Evolutionary conservation across 768 basidiomycete species (phyloP).

Genomic region (Artomyces pyxidatus): DNA sequence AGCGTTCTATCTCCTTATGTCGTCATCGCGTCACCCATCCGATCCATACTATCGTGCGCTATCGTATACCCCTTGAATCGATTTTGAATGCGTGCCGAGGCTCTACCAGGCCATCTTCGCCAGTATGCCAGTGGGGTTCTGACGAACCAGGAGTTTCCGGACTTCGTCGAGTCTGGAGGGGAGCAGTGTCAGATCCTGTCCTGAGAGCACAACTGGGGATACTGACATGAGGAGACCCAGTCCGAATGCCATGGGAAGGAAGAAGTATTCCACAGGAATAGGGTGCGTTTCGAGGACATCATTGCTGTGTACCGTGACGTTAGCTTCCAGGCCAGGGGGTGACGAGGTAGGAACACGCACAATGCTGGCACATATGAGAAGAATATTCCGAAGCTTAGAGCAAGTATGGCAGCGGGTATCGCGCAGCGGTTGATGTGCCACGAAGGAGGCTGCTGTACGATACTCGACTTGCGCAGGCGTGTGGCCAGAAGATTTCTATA

Average conservation of each 20-base stretch:
- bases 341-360: not conserved
- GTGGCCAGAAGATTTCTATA: conserved; percentile 42
- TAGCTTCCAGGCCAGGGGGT: not conserved
- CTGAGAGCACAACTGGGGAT: not conserved
- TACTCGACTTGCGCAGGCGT: conserved; percentile 43
- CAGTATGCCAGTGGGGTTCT: conserved; percentile 6
- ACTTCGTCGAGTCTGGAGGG: conserved; percentile 11
- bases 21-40: too few relatives aligned
- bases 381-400: conserved; percentile 37
- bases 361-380: conserved; percentile 36
- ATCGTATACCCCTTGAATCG: too few relatives aligned
- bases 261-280: conserved; percentile 37
- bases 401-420: conserved; percentile 37
- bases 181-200: not conserved
- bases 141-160: conserved; percentile 12
- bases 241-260: conserved; percentile 43
- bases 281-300: conserved; percentile 40
- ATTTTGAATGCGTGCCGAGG: too few relatives aligned
- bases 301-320: conserved; percentile 24
- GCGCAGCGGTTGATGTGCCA: conserved; percentile 31
- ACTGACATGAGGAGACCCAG: conserved; percentile 18
- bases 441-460: conserved; percentile 47
- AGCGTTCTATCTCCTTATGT: too few relatives aligned
- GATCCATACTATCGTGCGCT: too few relatives aligned
- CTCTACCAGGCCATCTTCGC: conserved; percentile 15